Base-by-base conservation (phyloP, 2,329 filamentous ascomycete species). In the Penicillium sp. region DNA sequence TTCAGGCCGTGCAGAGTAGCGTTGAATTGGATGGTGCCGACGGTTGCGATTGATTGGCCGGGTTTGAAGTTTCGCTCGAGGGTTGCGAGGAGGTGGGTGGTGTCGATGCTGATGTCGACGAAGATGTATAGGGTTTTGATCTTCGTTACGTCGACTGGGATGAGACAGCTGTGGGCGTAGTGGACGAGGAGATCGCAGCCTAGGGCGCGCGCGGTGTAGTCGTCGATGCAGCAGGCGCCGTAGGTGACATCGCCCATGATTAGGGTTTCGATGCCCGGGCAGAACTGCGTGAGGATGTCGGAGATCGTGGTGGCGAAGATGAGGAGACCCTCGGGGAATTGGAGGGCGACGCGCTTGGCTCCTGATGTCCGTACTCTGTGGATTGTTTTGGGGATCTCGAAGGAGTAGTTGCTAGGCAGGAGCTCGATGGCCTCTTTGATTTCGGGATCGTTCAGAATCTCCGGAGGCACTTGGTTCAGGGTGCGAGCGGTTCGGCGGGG, bases 211-310 rank as follows among this genome's bases (percentile, higher is more conserved):
- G 94, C 95, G 0, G 94, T 99, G 76, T 95, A 99, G 76, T 99
- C 94, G 72, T 99, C 94, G 66, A 99, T 97, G 71, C 94, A 99
- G 79, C 94, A 99, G 21, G 94, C 94, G 59, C 94, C 94, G 72
- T 99, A 99, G 1, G 94, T 99, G 42, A 99, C 94, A 71, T 99
- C 94, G 57, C 94, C 94, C 94, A 99, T 99, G 73, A 99, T 99
- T 50, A 97, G 81, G 2, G 93, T 97, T 71, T 95, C 91, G 39
- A 89, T 88, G 1, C 90, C 92, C 0, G 91, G 89, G 69, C 94
- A 99, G 78, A 99, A 99, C 70, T 92, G 89, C 0, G 90, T 91
- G 45, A 99, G 80, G 66, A 99, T 97, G 71, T 99, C 94, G 3
- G 94, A 96, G 63, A 99, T 93, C 34, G 94, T 99, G 24, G 94